Evolutionary conservation across 2,329 filamentous ascomycete species (phyloP).

Genomic region (Neonectria hederae): DNA sequence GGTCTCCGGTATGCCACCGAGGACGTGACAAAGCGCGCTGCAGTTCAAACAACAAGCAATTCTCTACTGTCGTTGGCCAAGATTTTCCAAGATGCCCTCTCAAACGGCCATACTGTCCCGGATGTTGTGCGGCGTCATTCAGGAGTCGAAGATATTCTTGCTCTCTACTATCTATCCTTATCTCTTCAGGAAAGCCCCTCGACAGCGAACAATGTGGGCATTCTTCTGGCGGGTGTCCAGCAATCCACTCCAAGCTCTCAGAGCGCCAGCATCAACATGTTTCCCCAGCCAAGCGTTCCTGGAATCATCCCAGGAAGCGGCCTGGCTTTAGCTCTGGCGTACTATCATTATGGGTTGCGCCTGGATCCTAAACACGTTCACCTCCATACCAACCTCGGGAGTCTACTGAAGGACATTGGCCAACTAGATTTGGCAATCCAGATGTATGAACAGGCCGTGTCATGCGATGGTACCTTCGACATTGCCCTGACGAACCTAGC

Average conservation of each 20-base stretch:
- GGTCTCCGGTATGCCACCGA: slow-evolving; percentile 76
- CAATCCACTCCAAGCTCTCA: slow-evolving; percentile 59
- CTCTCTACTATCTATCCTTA: slow-evolving; percentile 93
- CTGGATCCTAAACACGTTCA: slow-evolving; percentile 92
- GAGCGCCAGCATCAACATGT: slow-evolving; percentile 18
- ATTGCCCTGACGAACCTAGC: slow-evolving; percentile 96
- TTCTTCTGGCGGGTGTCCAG: slow-evolving; percentile 93
- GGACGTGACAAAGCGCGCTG: slow-evolving; percentile 77
- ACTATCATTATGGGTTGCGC: slow-evolving; percentile 93
- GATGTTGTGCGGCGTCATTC: slow-evolving; percentile 69
- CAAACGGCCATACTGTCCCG: slow-evolving; percentile 70
- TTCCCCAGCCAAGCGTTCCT: slow-evolving; percentile 64
- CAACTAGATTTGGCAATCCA: slow-evolving; percentile 90
- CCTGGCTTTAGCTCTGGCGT: slow-evolving; percentile 85
- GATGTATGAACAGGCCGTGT: slow-evolving; percentile 96
- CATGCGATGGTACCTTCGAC: slow-evolving; percentile 93
- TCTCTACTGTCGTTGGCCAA: slow-evolving; percentile 94
- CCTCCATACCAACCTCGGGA: slow-evolving; percentile 95
- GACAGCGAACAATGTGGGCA: slow-evolving; percentile 97
- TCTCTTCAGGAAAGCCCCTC: slow-evolving; percentile 96
- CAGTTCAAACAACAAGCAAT: slow-evolving; percentile 93
- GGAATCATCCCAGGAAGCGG: slow-evolving; percentile 88
- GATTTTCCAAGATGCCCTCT: slow-evolving; percentile 97
- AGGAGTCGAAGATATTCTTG: slow-evolving; percentile 90
- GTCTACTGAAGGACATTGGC: slow-evolving; percentile 93